Conservation (phyloP, 2,329 filamentous ascomycete genomes). For the Pyrenochaeta sp. region DNA sequence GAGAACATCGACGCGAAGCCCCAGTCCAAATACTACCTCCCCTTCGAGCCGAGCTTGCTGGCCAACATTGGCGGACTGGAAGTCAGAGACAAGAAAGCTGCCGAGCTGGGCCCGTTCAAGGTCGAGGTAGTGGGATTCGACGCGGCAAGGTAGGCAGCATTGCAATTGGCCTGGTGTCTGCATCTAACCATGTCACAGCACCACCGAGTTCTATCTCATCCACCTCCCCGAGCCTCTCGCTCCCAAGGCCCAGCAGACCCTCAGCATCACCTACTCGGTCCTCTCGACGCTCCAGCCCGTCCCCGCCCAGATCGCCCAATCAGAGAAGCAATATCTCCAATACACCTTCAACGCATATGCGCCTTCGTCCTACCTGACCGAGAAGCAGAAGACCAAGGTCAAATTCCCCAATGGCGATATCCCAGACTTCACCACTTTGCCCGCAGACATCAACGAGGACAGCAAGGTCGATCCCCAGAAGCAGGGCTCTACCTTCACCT, state of each 20-base stretch:
- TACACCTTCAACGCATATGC: slow-evolving; percentile 87
- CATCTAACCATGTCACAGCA: slow-evolving; percentile 30
- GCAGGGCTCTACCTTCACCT: slow-evolving; percentile 84
- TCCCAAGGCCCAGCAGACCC: slow-evolving; percentile 79
- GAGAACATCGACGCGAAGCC: slow-evolving; percentile 82
- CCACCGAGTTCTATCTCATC: slow-evolving; percentile 79
- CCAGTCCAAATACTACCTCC: slow-evolving; percentile 89
- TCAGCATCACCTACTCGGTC: slow-evolving; percentile 85
- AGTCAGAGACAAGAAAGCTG: slow-evolving; percentile 89
- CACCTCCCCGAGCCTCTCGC: slow-evolving; percentile 77
- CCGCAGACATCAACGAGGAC: slow-evolving; percentile 63
- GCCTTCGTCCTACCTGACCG: slow-evolving; percentile 81
- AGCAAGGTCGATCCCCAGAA: slow-evolving; percentile 76
- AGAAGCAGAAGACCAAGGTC: slow-evolving; percentile 96
- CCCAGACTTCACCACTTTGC: slow-evolving; percentile 83
- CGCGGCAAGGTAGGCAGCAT: slow-evolving; percentile 55
- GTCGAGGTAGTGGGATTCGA: slow-evolving; percentile 71
- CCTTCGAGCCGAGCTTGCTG: slow-evolving; percentile 80
- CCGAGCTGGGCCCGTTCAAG: slow-evolving; percentile 70
- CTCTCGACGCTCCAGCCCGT: slow-evolving; percentile 81
- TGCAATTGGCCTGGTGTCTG: neutral
- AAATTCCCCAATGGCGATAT: slow-evolving; percentile 82
- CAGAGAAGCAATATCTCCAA: slow-evolving; percentile 83
- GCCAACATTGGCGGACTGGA: slow-evolving; percentile 83
- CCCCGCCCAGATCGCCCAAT: slow-evolving; percentile 82